phyloP scores from a whole-genome alignment of 768 basidiomycete species.

The Megacollybia marginata region DNA sequence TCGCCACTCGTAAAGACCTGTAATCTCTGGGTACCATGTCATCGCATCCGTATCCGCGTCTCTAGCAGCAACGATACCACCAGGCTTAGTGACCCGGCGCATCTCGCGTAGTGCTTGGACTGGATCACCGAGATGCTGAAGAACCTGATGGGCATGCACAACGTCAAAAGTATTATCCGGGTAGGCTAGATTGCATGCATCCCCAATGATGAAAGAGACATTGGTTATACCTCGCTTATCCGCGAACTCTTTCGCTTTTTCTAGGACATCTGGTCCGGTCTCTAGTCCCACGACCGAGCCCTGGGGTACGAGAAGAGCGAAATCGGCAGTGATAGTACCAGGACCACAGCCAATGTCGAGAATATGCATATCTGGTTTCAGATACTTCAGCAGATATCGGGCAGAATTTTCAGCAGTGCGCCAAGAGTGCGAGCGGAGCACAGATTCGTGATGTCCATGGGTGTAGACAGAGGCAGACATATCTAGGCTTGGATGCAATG shows the following conservation, averaged over 20 bases:
- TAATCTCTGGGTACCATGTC: constrained; percentile 25
- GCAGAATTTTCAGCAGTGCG: constrained; percentile 36
- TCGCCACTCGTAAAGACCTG: constrained; percentile 2
- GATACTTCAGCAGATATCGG: constrained; percentile 27
- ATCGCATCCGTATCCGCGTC: constrained; percentile 30
- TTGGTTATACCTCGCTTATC: constrained; percentile 22
- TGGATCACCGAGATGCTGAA: constrained; percentile 39
- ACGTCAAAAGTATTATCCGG: constrained; percentile 39
- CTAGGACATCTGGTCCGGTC: constrained; percentile 22
- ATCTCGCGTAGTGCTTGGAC: constrained; percentile 36
- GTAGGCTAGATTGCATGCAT: constrained; percentile 27
- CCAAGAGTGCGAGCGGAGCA: constrained; percentile 25
- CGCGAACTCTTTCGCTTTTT: constrained; percentile 24
- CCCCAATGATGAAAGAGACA: constrained; percentile 30
- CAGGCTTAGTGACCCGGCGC: constrained; percentile 35
- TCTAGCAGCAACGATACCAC: constrained; percentile 37
- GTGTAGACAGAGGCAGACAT: neutral
- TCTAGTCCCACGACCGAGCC: constrained; percentile 41
- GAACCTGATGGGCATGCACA: constrained; percentile 42
- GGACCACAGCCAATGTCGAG: constrained; percentile 50
- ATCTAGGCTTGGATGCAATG: no score
- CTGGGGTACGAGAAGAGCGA: constrained; percentile 31
- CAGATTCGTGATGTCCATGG: constrained; percentile 9
- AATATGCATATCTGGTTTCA: constrained; percentile 30
- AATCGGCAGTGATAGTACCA: constrained; percentile 38